Evolutionary conservation across 2,329 filamentous ascomycete species (phyloP).

Genomic region (Pseudogymnoascus sp.): DNA sequence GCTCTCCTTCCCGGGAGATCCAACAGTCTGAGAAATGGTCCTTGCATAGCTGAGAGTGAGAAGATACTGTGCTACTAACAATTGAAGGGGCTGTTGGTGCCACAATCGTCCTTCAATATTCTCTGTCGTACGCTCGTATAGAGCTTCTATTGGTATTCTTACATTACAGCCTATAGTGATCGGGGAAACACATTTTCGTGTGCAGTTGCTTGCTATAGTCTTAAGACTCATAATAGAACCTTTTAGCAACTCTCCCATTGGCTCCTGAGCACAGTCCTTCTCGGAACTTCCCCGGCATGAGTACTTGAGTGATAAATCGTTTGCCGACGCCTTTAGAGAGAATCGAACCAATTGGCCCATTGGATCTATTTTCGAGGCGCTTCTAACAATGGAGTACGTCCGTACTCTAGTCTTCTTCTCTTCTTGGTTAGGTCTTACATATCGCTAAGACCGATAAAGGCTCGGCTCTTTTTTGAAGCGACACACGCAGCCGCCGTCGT

Average conservation of each 20-base stretch:
- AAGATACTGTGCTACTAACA: background rate
- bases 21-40: background rate
- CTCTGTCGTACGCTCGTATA: background rate
- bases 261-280: background rate
- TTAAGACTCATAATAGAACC: background rate
- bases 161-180: background rate
- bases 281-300: background rate
- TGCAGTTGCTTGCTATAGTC: background rate
- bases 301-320: background rate
- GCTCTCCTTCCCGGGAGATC: no score
- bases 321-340: no score
- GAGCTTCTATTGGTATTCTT: background rate
- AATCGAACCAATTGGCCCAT: background rate
- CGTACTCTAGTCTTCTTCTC: background rate
- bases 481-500: background rate
- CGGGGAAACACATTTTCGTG: background rate
- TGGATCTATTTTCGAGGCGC: background rate
- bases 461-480: background rate
- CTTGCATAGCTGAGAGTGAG: background rate
- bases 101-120: background rate
- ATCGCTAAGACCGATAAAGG: background rate
- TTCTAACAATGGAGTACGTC: background rate
- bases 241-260: background rate
- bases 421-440: background rate
- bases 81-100: background rate